Conservation (phyloP, 306 rosid species). For the Fragaria ananassa region DNA sequence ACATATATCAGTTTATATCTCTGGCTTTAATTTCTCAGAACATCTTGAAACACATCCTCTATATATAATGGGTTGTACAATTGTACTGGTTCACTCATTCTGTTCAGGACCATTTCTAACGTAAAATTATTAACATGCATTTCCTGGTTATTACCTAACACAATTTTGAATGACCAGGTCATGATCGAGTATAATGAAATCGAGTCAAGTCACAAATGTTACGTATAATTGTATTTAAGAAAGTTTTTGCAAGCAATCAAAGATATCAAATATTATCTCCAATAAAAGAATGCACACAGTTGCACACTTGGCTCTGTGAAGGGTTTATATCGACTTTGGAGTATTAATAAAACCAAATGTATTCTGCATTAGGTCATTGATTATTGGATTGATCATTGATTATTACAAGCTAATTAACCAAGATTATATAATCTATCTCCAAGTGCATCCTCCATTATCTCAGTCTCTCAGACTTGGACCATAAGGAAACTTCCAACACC, state of each 20-base stretch:
- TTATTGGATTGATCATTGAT: neutral
- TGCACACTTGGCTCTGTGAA: no score
- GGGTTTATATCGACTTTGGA: no score
- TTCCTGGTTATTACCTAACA: neutral
- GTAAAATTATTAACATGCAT: neutral
- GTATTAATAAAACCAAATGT: no score
- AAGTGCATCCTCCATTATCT: slow-evolving; percentile 35
- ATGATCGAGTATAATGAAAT: neutral
- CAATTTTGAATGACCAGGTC: neutral
- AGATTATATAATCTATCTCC: neutral
- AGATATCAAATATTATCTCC: no score
- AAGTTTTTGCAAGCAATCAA: neutral
- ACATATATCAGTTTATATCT: neutral
- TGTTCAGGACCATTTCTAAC: neutral
- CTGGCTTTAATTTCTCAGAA: neutral
- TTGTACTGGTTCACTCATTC: neutral
- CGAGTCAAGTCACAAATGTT: neutral
- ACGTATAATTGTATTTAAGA: no score
- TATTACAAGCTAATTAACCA: neutral
- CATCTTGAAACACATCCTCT: neutral
- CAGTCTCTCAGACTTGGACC: neutral
- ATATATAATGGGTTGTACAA: neutral
- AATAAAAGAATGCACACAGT: no score
- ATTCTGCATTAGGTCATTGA: neutral
- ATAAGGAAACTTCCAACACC: slow-evolving; percentile 4